phyloP scores from a whole-genome alignment of 345 rosid genomes.

The Citrus australasica region DNA sequence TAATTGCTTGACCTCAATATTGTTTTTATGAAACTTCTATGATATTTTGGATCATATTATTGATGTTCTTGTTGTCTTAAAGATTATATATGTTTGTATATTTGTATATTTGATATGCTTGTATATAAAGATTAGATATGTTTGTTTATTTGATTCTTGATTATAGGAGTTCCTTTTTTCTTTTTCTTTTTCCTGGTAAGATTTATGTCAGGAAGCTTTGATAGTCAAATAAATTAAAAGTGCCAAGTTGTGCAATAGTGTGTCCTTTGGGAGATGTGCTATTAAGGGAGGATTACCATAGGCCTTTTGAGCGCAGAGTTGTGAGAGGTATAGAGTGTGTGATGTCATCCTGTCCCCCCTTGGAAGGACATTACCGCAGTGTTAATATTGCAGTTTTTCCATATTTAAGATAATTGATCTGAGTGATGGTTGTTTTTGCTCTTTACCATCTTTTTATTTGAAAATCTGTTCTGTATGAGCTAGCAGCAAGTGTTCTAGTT shows the following conservation, averaged over 20 bases:
- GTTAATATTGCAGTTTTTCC: neutral
- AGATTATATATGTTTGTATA: no score
- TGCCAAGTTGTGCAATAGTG: neutral
- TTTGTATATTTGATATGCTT: neutral
- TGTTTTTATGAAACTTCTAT: neutral
- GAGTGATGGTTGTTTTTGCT: neutral
- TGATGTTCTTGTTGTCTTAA: neutral
- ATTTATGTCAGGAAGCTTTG: no score
- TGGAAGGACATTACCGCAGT: neutral
- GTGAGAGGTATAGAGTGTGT: neutral
- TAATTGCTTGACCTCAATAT: neutral
- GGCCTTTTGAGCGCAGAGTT: neutral
- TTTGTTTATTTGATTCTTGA: neutral
- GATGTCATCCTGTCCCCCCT: neutral
- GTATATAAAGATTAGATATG: neutral
- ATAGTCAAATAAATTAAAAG: neutral
- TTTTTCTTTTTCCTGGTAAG: no score
- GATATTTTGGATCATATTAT: neutral
- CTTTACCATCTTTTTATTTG: neutral
- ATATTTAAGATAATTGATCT: neutral
- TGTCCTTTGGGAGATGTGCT: neutral
- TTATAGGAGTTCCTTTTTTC: no score
- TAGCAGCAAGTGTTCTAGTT: neutral
- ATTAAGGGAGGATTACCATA: neutral
- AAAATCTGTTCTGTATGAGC: neutral